These are phyloP conservation scores for Silene coronaria DNA, from an alignment of 179 eudicot species.

Conservation along the genomic window DNA sequence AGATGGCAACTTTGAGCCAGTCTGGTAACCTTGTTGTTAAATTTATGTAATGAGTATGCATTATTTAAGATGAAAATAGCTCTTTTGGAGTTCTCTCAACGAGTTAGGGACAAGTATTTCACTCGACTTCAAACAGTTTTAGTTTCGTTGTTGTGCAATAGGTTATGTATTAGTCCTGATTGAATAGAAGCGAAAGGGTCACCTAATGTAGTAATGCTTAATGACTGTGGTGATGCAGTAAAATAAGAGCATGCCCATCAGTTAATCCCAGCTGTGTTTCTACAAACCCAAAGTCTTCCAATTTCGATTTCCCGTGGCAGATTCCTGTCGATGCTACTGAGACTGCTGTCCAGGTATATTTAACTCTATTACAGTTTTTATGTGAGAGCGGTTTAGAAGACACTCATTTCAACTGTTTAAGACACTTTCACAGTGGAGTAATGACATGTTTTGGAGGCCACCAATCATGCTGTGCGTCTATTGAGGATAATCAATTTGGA, in stretches of 20 bases:
- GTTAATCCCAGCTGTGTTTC: constrained; percentile 87
- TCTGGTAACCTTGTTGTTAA: neutral
- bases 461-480: too few relatives aligned
- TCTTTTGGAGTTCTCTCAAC: too few relatives aligned
- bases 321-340: constrained; percentile 44
- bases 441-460: too few relatives aligned
- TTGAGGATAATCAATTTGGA: too few relatives aligned
- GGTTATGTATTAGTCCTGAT: neutral
- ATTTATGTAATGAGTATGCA: neutral
- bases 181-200: neutral
- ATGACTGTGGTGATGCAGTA: constrained; percentile 39
- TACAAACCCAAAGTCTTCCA: constrained; percentile 69
- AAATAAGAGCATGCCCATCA: constrained; percentile 81
- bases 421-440: too few relatives aligned
- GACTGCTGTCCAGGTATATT: constrained; percentile 63
- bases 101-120: neutral
- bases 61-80: too few relatives aligned
- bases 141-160: neutral
- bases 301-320: constrained; percentile 75
- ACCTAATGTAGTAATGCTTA: neutral
- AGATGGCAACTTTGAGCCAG: neutral
- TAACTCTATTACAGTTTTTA: neutral
- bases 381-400: too few relatives aligned
- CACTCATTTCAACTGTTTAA: too few relatives aligned
- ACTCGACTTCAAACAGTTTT: neutral